A percentile compares a stretch with the other conserved stretches of the same genome.
Evolutionary conservation across 2,329 filamentous ascomycete genomes (phyloP).

Genomic region (Rutstroemia sydowiana): DNA sequence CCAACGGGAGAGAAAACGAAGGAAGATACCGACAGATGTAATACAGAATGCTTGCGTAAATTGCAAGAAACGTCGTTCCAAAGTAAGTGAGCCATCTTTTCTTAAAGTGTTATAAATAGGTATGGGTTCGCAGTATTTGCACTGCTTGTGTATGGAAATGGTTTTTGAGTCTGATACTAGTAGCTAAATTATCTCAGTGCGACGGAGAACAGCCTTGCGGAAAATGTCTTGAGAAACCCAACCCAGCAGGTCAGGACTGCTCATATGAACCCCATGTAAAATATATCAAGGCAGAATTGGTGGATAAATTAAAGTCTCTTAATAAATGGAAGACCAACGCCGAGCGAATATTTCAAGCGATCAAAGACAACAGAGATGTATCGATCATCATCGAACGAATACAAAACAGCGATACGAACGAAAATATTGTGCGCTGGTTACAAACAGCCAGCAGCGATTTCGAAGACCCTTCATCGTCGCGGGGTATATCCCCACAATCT

Average conservation of each 20-base stretch:
- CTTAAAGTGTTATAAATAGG: neutral
- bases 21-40: constrained; percentile 29
- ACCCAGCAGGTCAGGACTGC: constrained; percentile 20
- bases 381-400: constrained; percentile 28
- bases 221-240: constrained; percentile 25
- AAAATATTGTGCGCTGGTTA: constrained; percentile 26
- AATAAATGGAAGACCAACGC: neutral
- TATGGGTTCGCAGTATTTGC: no score
- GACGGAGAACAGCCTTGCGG: constrained; percentile 30
- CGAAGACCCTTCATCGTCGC: constrained; percentile 13
- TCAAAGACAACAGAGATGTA: constrained; percentile 25
- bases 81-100: constrained; percentile 23
- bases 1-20: constrained; percentile 22
- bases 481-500: constrained; percentile 20
- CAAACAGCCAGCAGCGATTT: constrained; percentile 20
- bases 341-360: constrained; percentile 26
- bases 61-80: constrained; percentile 32
- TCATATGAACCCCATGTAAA: constrained; percentile 31
- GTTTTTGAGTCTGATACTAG: no score
- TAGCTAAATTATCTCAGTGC: constrained; percentile 21
- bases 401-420: constrained; percentile 24
- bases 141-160: no score
- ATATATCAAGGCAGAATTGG: constrained; percentile 30
- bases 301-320: constrained; percentile 19
- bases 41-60: constrained; percentile 32